Evolutionary conservation across 2,329 filamentous ascomycete species (phyloP), one percentile per base, ranked within the genome.

Genomic region (Botrytis deweyae): DNA sequence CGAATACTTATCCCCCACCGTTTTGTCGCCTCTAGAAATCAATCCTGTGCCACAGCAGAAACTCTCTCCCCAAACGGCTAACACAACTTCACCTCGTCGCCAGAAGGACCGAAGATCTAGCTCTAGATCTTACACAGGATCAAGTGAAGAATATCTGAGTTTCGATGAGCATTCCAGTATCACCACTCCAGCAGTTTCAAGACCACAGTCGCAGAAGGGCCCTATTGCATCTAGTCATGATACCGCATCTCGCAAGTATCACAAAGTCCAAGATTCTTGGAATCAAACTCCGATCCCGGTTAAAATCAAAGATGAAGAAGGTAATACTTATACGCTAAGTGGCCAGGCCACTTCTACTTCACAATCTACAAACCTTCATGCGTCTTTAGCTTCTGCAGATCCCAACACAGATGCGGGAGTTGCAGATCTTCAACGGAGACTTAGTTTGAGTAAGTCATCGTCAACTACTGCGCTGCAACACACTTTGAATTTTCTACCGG

Each of bases 401-500:
- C 71, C 71, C 29, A 52, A 72, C 44, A 72, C 72, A 49, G 67
- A 69, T 49, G 59, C 52, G 20, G 72, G 66, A n/a, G 38, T 71
- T 38, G 55, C 72, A 58, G 46, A 73, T 65, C 67, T 71, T 62
- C 72, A 71, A 49, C 33, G 71, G 14, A 67, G 71, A 33, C 71
- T 72, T 20, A 72, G 71, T 69, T 76, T 44, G 70, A 75, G 20
- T 77, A 78, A 68, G 78, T 77, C 4, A 76, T 77, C 58, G 71
- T 78, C n/a, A 59, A 78, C 38, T 74, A 77, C 63, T 46, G 52
- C 71, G 40, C 25, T 72, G 5, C 49, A 72, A 40, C 44, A 72
- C 68, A 76, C 79, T 68, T 73, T 81, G 22, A 82, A 77, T 70
- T 84, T 82, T 73, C 78, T 82, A 33, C 83, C 84, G 1, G 77